Conservation (phyloP, 2,329 filamentous ascomycete species). For the Sporothrix euskadiensis region DNA sequence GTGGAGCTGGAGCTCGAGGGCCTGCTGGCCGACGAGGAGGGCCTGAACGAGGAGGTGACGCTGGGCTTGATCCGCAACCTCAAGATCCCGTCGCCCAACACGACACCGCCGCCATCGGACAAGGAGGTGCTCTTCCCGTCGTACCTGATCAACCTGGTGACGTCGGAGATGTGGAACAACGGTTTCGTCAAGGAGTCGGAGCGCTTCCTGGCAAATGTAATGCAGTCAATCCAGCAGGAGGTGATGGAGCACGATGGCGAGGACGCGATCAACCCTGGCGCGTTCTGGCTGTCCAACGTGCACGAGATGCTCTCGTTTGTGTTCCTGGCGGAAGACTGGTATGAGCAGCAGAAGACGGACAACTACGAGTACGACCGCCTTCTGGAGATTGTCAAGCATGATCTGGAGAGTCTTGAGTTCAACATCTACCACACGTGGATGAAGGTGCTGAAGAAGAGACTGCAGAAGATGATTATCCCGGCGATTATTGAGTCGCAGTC, state of each 20-base stretch:
- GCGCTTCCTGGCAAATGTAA: constrained; percentile 96
- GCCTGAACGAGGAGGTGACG: constrained; percentile 93
- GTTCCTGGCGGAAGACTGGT: constrained; percentile 99
- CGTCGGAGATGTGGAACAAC: constrained; percentile 99
- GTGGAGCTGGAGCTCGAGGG: constrained; percentile 94
- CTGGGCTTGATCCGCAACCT: constrained; percentile 94
- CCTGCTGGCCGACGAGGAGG: constrained; percentile 91
- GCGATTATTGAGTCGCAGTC: constrained; percentile 99
- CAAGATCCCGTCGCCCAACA: constrained; percentile 88
- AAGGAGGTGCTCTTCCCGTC: constrained; percentile 99
- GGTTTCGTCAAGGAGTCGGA: constrained; percentile 99
- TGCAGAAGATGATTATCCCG: constrained; percentile 99
- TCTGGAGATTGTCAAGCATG: constrained; percentile 98
- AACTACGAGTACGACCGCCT: constrained; percentile 98
- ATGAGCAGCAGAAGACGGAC: constrained; percentile 98
- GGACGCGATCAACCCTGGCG: constrained; percentile 92
- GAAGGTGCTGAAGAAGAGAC: constrained; percentile 99
- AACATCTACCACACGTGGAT: constrained; percentile 99
- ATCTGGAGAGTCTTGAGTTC: constrained; percentile 96
- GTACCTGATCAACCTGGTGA: constrained; percentile 98
- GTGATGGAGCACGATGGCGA: constrained; percentile 99
- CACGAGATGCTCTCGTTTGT: constrained; percentile 99
- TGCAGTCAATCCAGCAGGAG: constrained; percentile 99
- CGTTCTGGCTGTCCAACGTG: constrained; percentile 98
- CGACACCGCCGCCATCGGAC: constrained; percentile 86